Conservation (phyloP, 495 filamentous ascomycete genomes). For the Neurospora sp. region DNA sequence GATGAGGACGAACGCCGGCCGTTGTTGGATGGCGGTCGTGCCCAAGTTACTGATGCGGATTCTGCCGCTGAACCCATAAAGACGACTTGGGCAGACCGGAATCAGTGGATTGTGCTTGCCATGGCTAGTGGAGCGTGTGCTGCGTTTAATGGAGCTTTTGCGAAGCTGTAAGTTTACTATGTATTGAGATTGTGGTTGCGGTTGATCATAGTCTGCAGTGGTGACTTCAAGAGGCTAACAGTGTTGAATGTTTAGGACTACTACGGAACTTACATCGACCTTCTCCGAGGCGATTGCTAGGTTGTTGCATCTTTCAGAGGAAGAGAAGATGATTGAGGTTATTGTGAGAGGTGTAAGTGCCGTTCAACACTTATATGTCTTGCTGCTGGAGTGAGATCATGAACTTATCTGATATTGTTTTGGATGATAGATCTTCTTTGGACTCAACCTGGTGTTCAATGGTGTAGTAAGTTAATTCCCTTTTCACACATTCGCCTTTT, state of each 20-base stretch:
- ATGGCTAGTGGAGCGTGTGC: conserved; percentile 81
- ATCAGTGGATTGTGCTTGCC: conserved; percentile 72
- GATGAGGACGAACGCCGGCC: conserved; percentile 12
- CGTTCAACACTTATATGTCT: no score
- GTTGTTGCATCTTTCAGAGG: conserved; percentile 44
- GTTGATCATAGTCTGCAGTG: neutral
- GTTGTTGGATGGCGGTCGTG: conserved; percentile 3
- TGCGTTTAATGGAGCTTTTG: conserved; percentile 90
- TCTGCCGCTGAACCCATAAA: neutral
- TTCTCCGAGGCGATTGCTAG: conserved; percentile 55
- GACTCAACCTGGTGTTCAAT: conserved; percentile 80
- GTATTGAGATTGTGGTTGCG: neutral
- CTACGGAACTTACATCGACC: conserved; percentile 66
- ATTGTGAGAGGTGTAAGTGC: conserved; percentile 56
- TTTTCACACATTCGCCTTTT: neutral
- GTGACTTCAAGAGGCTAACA: neutral
- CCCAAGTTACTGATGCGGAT: neutral
- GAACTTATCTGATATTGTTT: neutral
- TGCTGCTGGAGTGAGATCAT: neutral
- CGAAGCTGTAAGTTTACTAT: conserved; percentile 62
- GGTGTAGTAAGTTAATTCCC: conserved; percentile 44
- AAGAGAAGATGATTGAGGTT: conserved; percentile 49
- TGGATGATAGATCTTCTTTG: conserved; percentile 64
- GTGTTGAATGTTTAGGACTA: conserved; percentile 47
- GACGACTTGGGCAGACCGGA: conserved; percentile 25